These are phyloP conservation scores for Fusarium agapanthi DNA, from an alignment of 2,329 filamentous ascomycete species.

Conservation along the genomic window DNA sequence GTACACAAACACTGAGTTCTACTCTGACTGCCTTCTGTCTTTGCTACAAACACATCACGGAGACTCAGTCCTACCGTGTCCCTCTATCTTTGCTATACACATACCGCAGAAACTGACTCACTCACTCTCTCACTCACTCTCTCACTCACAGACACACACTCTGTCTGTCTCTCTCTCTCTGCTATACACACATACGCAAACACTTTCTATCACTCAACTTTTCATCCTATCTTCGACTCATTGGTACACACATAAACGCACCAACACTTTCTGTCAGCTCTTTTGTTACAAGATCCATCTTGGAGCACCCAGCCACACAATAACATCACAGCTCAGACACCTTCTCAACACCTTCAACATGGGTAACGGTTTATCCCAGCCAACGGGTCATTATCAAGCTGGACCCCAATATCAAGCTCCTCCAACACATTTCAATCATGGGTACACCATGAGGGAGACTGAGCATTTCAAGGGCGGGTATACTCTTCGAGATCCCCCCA, in stretches of 20 bases:
- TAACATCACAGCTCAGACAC: neutral
- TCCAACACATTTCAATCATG: neutral
- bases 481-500: neutral
- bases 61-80: too few species aligned
- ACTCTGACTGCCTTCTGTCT: neutral
- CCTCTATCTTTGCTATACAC: neutral
- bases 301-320: too few species aligned
- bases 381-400: neutral
- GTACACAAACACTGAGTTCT: neutral
- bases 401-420: neutral
- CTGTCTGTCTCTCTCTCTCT: neutral
- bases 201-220: too few species aligned
- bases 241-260: too few species aligned
- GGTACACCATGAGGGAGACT: neutral
- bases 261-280: too few species aligned
- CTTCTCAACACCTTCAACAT: neutral
- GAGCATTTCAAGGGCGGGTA: neutral
- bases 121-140: too few species aligned
- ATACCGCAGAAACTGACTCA: too few species aligned
- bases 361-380: neutral
- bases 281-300: too few species aligned
- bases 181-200: too few species aligned
- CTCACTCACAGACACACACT: too few species aligned
- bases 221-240: too few species aligned
- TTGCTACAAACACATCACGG: neutral